Base-by-base conservation (phyloP, 495 filamentous ascomycete species). In the Glarea lozoyensis region DNA sequence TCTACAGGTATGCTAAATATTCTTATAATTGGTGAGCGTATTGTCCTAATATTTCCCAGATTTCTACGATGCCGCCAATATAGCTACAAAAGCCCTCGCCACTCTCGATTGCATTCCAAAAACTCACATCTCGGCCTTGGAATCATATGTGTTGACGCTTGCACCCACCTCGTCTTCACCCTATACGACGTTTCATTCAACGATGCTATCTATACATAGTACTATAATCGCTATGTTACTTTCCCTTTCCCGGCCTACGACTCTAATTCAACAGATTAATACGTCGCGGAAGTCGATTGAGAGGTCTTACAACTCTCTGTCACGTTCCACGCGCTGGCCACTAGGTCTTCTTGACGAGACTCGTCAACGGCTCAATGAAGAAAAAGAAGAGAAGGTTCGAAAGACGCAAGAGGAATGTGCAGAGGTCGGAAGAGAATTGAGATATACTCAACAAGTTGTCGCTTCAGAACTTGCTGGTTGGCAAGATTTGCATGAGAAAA, bases 401-500 rank as follows among this genome's bases (percentile, higher is more conserved):
- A 73, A 76, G 18, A 72, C 69, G 11, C 71, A 81, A 48, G 58
- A 66, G 13, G 84, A 95, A 51, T 64, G 83, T 7, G 68, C 76
- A 24, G 69, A 67, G 18, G 58, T 94, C 13, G 79, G 81, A 0
- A 75, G 75, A 36, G 93, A 99, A 56, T 60, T 99, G 15, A 66
- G 85, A 24, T 96, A 93, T 58, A 95, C 88, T 38, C 89, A 95
- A 62, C 84, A 89, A 59, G 86, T 89, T 9, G 89, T 96, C 4
- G 90, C 93, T 10, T 70, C 78, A 6, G 93, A 99, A 60, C 58
- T 99, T 45, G 90, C 92, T 1, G 89, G 86, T 2, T 97, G 90
- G 84, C 86, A 94, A 53, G 87, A 92, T 11, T 77, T 86, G 68
- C 79, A 88, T 39, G 87, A 82, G 50, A 77, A 76, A 50, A 73